Conservation (phyloP, 805 yeast species). For the Ogataea philodendri region DNA sequence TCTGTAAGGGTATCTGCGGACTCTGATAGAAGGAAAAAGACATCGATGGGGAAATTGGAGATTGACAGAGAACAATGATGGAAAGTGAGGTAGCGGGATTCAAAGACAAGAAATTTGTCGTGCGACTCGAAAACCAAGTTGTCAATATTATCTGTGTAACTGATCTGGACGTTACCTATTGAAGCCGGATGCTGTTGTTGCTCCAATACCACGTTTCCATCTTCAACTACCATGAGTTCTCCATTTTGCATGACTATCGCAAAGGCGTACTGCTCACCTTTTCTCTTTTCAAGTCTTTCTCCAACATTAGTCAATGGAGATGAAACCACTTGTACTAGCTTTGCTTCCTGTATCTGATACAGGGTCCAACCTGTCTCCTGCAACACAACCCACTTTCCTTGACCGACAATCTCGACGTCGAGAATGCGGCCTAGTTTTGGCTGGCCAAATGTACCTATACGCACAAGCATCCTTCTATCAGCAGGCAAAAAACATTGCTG, state of each 20-base stretch:
- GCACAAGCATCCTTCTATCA: slow-evolving; percentile 12
- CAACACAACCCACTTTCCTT: slow-evolving; percentile 22
- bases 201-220: slow-evolving; percentile 13
- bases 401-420: slow-evolving; percentile 13
- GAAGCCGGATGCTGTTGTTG: not conserved
- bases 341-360: slow-evolving; percentile 18
- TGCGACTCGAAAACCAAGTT: slow-evolving; percentile 7
- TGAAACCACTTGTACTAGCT: slow-evolving; percentile 21
- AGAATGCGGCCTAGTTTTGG: slow-evolving; percentile 22
- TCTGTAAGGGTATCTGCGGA: slow-evolving; percentile 8
- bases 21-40: slow-evolving; percentile 9
- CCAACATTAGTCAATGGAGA: slow-evolving; percentile 27
- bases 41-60: slow-evolving; percentile 10
- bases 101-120: slow-evolving; percentile 1
- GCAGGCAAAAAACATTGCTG: slow-evolving; percentile 8
- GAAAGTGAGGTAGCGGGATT: slow-evolving; percentile 7
- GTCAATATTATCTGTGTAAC: slow-evolving; percentile 5
- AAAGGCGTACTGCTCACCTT: slow-evolving; percentile 12
- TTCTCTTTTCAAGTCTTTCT: slow-evolving; percentile 9
- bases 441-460: slow-evolving; percentile 19
- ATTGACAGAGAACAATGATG: slow-evolving; percentile 8
- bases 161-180: slow-evolving; percentile 3
- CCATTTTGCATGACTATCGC: slow-evolving; percentile 24
- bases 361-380: slow-evolving; percentile 34
- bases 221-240: slow-evolving; percentile 19